Evolutionary conservation across 495 filamentous ascomycete species (phyloP), one percentile per base, ranked within the genome.

Genomic region (Beverwykella pulmonaria): DNA sequence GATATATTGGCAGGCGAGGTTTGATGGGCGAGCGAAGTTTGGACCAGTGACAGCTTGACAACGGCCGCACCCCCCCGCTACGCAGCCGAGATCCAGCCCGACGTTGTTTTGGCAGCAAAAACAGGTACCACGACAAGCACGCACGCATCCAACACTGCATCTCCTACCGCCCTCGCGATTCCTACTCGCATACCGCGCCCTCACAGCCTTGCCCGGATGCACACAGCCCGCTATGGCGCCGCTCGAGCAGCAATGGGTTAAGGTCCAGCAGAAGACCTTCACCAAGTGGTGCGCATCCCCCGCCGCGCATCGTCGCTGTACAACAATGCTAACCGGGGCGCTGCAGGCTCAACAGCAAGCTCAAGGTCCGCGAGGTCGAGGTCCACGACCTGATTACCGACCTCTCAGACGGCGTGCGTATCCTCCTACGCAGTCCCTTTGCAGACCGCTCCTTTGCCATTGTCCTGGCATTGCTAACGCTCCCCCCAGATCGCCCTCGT

Each of bases 251-350:
- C 88, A 88, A 79, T 98, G 93, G 93, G 88, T 98, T 73, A 91
- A 87, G 73, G 93, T 96, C 73, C 93, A 98, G 81, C 90, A 97
- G 77, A 98, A 98, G 85, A 98, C 94, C n/a, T 98, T 98, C 77
- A 96, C 92, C 20, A 98, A 98, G 88, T 98, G 94, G 91, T 92
- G 73, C 57, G 83, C 74, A 48, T 29, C 26, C 46, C 61, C 59
- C 48, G 27, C 41, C 49, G 17, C 22, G 17, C 20, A 4, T 64
- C 53, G 25, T 39, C 63, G 36, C 59, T 58, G 60, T 56, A 59
- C 59, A 19, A 59, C 59, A 55, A 27, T 56, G 64, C 62, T 65
- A 63, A 52, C 61, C 53, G 17, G 39, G 41, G 23, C 34, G 27
- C 49, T 63, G 25, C 73, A 94, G 92, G 94, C 86, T 98, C 58